Evolutionary conservation across 2,329 filamentous ascomycete species (phyloP).

Genomic region (Hypoxylon sp.): DNA sequence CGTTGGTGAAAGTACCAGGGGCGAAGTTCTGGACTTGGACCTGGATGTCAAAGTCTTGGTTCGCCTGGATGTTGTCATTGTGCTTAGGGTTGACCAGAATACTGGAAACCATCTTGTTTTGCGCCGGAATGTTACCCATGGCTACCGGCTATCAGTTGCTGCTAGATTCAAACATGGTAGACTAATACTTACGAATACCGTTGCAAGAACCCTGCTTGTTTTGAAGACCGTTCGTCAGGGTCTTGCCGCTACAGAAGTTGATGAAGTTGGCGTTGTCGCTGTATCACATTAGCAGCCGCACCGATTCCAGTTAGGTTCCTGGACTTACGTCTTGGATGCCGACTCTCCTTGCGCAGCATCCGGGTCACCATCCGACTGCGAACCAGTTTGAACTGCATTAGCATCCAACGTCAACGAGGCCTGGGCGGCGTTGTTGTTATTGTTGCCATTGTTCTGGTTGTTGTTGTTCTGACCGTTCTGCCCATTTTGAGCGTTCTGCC

Average conservation of each 20-base stretch:
- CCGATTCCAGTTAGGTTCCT: background rate
- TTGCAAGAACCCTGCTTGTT: conserved; percentile 73
- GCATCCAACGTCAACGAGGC: conserved; percentile 56
- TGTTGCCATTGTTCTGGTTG: conserved; percentile 44
- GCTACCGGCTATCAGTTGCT: conserved; percentile 55
- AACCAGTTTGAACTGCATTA: conserved; percentile 65
- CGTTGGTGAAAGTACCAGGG: conserved; percentile 73
- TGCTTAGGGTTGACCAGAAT: conserved; percentile 69
- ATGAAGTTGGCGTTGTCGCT: conserved; percentile 74
- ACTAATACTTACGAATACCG: conserved; percentile 66
- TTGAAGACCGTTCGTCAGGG: conserved; percentile 73
- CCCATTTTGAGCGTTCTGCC: conserved; percentile 45
- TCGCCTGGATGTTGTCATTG: conserved; percentile 62
- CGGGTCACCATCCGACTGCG: conserved; percentile 54
- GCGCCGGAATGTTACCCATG: conserved; percentile 73
- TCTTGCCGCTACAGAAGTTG: conserved; percentile 71
- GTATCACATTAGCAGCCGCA: conserved; percentile 42
- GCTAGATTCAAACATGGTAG: background rate
- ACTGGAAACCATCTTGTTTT: conserved; percentile 70
- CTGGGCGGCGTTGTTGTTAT: conserved; percentile 48
- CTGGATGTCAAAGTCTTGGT: conserved; percentile 67
- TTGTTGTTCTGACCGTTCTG: conserved; percentile 42
- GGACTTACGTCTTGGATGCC: conserved; percentile 66
- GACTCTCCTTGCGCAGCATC: conserved; percentile 62
- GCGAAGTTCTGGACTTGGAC: conserved; percentile 68